A percentile compares a stretch with the other conserved stretches of the same genome.
Evolutionary conservation across 176 grass and related monocot genomes (phyloP).

Genomic region (Thinopyrum elongatum): DNA sequence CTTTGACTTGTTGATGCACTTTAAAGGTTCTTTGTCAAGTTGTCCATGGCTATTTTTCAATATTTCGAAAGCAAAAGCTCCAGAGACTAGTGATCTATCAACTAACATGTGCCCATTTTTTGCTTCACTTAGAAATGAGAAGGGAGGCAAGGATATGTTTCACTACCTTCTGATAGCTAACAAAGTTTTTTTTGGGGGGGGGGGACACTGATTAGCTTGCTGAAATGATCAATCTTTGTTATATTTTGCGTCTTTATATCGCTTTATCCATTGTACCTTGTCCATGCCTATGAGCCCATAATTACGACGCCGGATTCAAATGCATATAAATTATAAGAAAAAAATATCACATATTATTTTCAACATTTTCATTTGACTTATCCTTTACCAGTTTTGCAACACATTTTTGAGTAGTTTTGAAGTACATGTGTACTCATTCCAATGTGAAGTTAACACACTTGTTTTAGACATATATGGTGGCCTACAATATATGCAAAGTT

Average conservation of each 20-base stretch:
- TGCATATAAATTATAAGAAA: not conserved
- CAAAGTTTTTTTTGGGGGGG: too few relatives aligned
- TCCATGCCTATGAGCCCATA: not conserved
- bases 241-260: not conserved
- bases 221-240: not conserved
- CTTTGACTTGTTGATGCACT: conserved; percentile 33
- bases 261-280: not conserved
- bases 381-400: too few relatives aligned
- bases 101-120: not conserved
- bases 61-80: not conserved
- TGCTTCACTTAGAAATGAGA: not conserved
- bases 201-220: too few relatives aligned
- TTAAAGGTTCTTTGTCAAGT: not conserved
- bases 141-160: too few relatives aligned
- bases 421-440: too few relatives aligned
- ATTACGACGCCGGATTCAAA: not conserved
- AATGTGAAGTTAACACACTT: too few relatives aligned
- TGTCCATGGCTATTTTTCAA: not conserved
- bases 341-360: too few relatives aligned
- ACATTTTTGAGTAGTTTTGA: too few relatives aligned
- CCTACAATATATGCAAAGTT: too few relatives aligned
- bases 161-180: too few relatives aligned
- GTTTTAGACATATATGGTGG: too few relatives aligned
- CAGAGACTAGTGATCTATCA: not conserved
- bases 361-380: too few relatives aligned